Percentiles rank a stretch among this genome's conserved stretches.
These are phyloP conservation scores for Naganishia vaughanmartiniae DNA, from an alignment of 768 basidiomycete genomes.

Conservation along the genomic window DNA sequence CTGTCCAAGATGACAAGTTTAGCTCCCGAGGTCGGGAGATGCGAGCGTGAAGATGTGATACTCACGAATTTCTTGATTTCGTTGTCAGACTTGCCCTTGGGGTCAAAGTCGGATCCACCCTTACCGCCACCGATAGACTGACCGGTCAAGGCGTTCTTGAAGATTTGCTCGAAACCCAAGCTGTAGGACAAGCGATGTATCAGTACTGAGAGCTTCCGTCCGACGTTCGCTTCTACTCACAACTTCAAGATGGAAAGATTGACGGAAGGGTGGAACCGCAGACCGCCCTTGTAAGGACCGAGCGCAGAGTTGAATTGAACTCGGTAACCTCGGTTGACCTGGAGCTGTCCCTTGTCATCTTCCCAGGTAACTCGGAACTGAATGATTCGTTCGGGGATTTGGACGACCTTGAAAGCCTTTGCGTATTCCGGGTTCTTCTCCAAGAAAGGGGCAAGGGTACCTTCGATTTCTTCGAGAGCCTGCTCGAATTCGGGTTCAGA, in stretches of 20 bases:
- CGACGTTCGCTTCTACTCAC: conserved; percentile 36
- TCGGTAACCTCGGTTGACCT: conserved; percentile 71
- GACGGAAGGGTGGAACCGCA: conserved; percentile 73
- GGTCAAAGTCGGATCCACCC: conserved; percentile 76
- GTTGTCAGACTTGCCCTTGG: conserved; percentile 72
- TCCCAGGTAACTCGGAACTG: conserved; percentile 77
- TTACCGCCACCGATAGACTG: conserved; percentile 76
- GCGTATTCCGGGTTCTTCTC: conserved; percentile 66
- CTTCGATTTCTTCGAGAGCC: conserved; percentile 66
- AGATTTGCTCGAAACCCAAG: conserved; percentile 76
- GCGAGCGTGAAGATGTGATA: conserved; percentile 3
- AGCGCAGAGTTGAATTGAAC: conserved; percentile 75
- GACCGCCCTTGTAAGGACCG: conserved; percentile 75
- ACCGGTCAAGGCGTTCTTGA: conserved; percentile 76
- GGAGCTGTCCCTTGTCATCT: conserved; percentile 64
- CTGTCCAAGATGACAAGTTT: conserved; percentile 21
- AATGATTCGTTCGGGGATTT: conserved; percentile 56
- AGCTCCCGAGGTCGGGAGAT: background rate
- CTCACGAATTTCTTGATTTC: conserved; percentile 68
- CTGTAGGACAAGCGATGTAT: conserved; percentile 29
- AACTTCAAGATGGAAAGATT: conserved; percentile 80
- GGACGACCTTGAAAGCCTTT: conserved; percentile 64
- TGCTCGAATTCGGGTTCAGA: conserved; percentile 69
- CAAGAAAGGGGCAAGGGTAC: conserved; percentile 59
- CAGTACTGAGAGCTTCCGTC: background rate